phyloP scores from a whole-genome alignment of 306 rosid genomes.

The Senna siamea region DNA sequence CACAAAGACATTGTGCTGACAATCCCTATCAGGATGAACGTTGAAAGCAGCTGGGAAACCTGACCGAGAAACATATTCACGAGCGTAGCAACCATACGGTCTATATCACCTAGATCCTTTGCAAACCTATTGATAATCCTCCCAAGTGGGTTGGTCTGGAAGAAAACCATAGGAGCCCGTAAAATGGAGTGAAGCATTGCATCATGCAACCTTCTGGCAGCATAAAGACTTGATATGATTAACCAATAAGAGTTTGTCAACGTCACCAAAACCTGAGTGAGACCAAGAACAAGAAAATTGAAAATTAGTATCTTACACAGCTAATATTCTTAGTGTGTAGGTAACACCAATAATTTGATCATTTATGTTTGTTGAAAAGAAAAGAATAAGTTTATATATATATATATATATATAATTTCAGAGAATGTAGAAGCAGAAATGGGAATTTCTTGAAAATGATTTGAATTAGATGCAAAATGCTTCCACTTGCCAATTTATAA shows the following conservation, averaged over 20 bases:
- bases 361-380: neutral
- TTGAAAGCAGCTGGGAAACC: constrained; percentile 76
- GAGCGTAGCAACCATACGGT: constrained; percentile 78
- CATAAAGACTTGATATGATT: constrained; percentile 80
- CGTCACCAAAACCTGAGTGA: constrained; percentile 71
- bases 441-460: constrained; percentile 16
- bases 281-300: constrained; percentile 3
- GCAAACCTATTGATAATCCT: constrained; percentile 91
- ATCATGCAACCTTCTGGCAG: constrained; percentile 83
- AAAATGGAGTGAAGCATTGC: constrained; percentile 87
- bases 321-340: constrained; percentile 11
- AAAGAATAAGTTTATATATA: neutral
- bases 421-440: neutral
- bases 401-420: too few species aligned
- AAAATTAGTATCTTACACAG: constrained; percentile 29
- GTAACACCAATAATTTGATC: neutral
- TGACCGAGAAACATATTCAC: constrained; percentile 85
- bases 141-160: constrained; percentile 93
- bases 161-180: constrained; percentile 91
- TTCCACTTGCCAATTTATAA: constrained; percentile 26
- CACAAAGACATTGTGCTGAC: constrained; percentile 95
- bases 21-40: constrained; percentile 87
- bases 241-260: constrained; percentile 81
- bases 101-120: constrained; percentile 94
- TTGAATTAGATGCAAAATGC: constrained; percentile 1